A percentile compares a stretch with the other conserved stretches of the same genome.
These are phyloP conservation scores for Lathyrus aphaca DNA, from an alignment of 306 rosid genomes.

Conservation along the genomic window DNA sequence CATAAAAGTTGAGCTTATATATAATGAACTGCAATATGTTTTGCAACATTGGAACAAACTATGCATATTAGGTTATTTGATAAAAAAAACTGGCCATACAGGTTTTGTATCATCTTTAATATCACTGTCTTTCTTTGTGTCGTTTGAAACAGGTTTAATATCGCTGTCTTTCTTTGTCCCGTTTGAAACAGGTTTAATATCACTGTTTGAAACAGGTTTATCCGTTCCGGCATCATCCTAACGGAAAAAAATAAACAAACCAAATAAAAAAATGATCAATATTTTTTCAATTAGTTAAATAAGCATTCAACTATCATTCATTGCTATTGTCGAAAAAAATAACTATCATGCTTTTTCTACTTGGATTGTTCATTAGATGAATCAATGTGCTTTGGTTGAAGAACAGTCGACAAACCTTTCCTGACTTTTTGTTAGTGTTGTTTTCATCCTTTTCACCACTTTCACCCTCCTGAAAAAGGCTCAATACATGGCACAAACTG, in stretches of 20 bases:
- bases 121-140: constrained; percentile 64
- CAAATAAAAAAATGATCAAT: neutral
- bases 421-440: constrained; percentile 55
- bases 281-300: constrained; percentile 1
- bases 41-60: neutral
- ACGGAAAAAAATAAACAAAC: constrained; percentile 19
- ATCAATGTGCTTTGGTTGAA: constrained; percentile 21
- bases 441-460: constrained; percentile 50
- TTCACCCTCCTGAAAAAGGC: constrained; percentile 71
- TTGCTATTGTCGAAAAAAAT: neutral
- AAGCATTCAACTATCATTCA: neutral
- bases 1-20: constrained; percentile 14
- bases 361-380: neutral
- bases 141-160: constrained; percentile 20
- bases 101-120: constrained; percentile 57
- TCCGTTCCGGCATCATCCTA: constrained; percentile 63
- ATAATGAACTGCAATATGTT: neutral
- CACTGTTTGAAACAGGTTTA: constrained; percentile 43
- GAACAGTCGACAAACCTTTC: constrained; percentile 55
- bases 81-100: constrained; percentile 46
- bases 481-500: constrained; percentile 88
- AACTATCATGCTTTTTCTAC: neutral
- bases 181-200: constrained; percentile 43
- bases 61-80: neutral
- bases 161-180: constrained; percentile 32